These are phyloP conservation scores for Pythium periplocum DNA, from an alignment of 352 stramenopile genomes.

Conservation along the genomic window DNA sequence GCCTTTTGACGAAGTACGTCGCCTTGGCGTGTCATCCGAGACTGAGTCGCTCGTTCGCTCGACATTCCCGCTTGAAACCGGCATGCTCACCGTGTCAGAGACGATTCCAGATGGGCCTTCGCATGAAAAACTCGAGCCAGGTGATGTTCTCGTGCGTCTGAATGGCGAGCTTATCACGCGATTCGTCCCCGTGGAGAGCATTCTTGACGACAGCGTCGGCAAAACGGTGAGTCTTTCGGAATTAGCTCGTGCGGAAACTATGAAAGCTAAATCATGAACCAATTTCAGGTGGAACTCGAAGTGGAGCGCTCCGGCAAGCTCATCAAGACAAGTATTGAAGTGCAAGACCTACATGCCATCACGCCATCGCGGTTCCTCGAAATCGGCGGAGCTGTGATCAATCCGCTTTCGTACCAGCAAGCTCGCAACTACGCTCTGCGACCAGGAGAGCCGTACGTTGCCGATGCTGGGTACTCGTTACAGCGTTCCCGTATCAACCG, in stretches of 20 bases:
- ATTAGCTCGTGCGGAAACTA: too few species aligned
- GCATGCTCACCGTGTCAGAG: conserved; percentile 88
- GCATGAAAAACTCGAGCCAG: conserved; percentile 77
- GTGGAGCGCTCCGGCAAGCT: conserved; percentile 75
- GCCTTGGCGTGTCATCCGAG: conserved; percentile 69
- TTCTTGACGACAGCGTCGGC: conserved; percentile 75
- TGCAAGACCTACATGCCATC: conserved; percentile 84
- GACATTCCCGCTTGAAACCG: conserved; percentile 79
- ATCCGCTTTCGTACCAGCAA: conserved; percentile 89
- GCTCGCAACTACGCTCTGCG: conserved; percentile 77
- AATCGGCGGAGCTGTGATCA: conserved; percentile 84
- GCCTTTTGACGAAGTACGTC: conserved; percentile 87
- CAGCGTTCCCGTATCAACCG: conserved; percentile 81
- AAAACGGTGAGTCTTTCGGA: conserved; percentile 33
- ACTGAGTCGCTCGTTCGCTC: conserved; percentile 77
- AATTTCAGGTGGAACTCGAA: conserved; percentile 59
- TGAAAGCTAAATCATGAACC: too few species aligned
- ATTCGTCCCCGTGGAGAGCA: conserved; percentile 83
- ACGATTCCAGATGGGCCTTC: conserved; percentile 77
- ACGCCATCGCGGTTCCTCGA: conserved; percentile 85
- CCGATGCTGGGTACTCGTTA: conserved; percentile 87
- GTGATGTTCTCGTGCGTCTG: conserved; percentile 85
- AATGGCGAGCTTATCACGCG: conserved; percentile 78
- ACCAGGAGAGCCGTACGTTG: conserved; percentile 74
- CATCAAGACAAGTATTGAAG: conserved; percentile 50